These are phyloP conservation scores for Mycosarcoma maydis DNA, from an alignment of 1,284 basidiomycete genomes.

Conservation along the genomic window DNA sequence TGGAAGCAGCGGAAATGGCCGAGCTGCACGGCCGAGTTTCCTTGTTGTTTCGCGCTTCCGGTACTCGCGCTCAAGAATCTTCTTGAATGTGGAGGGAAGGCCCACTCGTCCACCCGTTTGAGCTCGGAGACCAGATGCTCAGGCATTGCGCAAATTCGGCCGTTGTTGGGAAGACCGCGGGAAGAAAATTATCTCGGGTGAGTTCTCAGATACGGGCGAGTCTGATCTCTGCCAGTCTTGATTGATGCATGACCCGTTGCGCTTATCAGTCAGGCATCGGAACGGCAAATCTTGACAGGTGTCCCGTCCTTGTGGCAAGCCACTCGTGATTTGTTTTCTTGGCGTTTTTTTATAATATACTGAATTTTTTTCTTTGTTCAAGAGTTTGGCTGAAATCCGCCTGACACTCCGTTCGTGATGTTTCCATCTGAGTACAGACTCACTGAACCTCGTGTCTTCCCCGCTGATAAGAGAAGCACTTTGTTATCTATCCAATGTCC, in stretches of 20 bases:
- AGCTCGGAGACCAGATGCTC: neutral
- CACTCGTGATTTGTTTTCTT: too few species aligned
- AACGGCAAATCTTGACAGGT: constrained; percentile 5
- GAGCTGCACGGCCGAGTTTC: constrained; percentile 8
- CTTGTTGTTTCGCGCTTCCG: too few species aligned
- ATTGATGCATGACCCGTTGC: neutral
- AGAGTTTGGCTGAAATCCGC: too few species aligned
- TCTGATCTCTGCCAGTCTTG: constrained; percentile 6
- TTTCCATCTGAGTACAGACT: too few species aligned
- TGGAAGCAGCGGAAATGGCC: constrained; percentile 13
- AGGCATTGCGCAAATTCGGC: constrained; percentile 8
- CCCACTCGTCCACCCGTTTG: too few species aligned
- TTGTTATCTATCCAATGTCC: neutral
- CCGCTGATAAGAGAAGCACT: too few species aligned
- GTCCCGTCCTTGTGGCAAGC: neutral
- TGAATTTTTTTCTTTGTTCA: neutral
- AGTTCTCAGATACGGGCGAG: constrained; percentile 6
- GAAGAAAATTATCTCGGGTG: neutral
- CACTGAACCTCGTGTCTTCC: too few species aligned
- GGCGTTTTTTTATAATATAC: too few species aligned
- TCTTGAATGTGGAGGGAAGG: too few species aligned
- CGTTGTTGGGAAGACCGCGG: constrained; percentile 12
- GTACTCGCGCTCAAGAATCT: too few species aligned
- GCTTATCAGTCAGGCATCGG: constrained; percentile 10
- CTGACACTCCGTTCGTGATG: too few species aligned